Evolutionary conservation across 2,329 filamentous ascomycete genomes (phyloP).

Genomic region (Mycogone perniciosa): DNA sequence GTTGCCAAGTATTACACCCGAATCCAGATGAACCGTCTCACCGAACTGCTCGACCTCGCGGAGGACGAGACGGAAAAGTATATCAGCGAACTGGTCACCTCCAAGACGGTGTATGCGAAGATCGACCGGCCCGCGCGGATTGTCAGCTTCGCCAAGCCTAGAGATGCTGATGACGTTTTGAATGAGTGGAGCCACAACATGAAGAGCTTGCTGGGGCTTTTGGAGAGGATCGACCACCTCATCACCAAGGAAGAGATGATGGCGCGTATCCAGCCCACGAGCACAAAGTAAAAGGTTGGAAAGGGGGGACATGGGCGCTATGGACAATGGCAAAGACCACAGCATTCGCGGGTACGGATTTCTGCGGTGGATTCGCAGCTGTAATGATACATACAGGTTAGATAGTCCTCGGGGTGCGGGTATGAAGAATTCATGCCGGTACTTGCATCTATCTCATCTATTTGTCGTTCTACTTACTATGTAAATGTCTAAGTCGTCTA

Average conservation of each 20-base stretch:
- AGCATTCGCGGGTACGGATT: slow-evolving; percentile 6
- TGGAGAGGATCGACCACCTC: slow-evolving; percentile 92
- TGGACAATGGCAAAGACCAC: slow-evolving; percentile 2
- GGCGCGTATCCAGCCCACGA: slow-evolving; percentile 78
- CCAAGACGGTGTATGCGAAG: slow-evolving; percentile 96
- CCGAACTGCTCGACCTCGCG: slow-evolving; percentile 81
- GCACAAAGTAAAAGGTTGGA: slow-evolving; percentile 26
- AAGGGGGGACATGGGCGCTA: slow-evolving; percentile 3
- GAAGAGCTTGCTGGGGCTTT: slow-evolving; percentile 78
- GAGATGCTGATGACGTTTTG: slow-evolving; percentile 89
- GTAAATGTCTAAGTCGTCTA: slow-evolving; percentile 10
- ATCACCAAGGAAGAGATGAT: slow-evolving; percentile 99
- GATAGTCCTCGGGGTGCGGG: slow-evolving; percentile 26
- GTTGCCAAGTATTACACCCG: slow-evolving; percentile 98
- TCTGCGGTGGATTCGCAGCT: slow-evolving; percentile 16
- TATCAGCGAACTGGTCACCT: slow-evolving; percentile 92
- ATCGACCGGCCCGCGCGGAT: slow-evolving; percentile 90
- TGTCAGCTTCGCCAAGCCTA: slow-evolving; percentile 89
- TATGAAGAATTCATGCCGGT: slow-evolving; percentile 23
- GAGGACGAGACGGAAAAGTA: slow-evolving; percentile 99
- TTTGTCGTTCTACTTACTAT: slow-evolving; percentile 17
- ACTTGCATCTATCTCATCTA: slow-evolving; percentile 19
- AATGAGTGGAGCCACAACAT: slow-evolving; percentile 99
- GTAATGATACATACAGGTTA: slow-evolving; percentile 33
- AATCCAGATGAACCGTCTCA: slow-evolving; percentile 86